A percentile compares a stretch with the other conserved stretches of the same genome.
phyloP scores from a whole-genome alignment of 2,329 filamentous ascomycete genomes.

The Calonectria hawksworthii region DNA sequence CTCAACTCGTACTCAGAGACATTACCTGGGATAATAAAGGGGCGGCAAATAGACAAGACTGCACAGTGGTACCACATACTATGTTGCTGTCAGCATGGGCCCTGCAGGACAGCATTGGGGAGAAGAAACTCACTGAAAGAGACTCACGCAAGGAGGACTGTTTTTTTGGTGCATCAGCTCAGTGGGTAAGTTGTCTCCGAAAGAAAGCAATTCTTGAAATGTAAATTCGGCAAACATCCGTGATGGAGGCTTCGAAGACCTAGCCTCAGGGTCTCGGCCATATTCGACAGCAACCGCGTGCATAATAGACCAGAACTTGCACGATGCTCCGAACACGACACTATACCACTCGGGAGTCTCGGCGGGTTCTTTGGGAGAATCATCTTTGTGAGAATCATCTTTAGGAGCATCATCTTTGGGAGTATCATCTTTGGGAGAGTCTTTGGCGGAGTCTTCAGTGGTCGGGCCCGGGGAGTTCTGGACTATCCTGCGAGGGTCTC shows the following conservation, averaged over 20 bases:
- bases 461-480: background rate
- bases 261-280: conserved; percentile 29
- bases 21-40: conserved; percentile 28
- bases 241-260: conserved; percentile 11
- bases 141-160: conserved; percentile 51
- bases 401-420: too few relatives aligned
- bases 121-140: conserved; percentile 52
- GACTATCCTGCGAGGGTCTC: background rate
- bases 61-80: conserved; percentile 58
- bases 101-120: background rate
- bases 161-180: conserved; percentile 42
- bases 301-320: conserved; percentile 54
- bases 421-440: background rate
- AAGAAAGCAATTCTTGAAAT: conserved; percentile 56
- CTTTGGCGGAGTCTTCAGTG: background rate
- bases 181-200: conserved; percentile 50
- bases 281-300: conserved; percentile 50
- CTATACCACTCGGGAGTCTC: background rate
- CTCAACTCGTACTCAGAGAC: background rate
- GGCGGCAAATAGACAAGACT: conserved; percentile 54
- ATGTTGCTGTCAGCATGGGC: background rate
- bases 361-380: background rate
- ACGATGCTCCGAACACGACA: background rate
- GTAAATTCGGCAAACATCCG: conserved; percentile 52
- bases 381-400: too few relatives aligned